Evolutionary conservation across 371 early-diverging fungal genomes (phyloP).

Genomic region (Fennellomyces sp.): DNA sequence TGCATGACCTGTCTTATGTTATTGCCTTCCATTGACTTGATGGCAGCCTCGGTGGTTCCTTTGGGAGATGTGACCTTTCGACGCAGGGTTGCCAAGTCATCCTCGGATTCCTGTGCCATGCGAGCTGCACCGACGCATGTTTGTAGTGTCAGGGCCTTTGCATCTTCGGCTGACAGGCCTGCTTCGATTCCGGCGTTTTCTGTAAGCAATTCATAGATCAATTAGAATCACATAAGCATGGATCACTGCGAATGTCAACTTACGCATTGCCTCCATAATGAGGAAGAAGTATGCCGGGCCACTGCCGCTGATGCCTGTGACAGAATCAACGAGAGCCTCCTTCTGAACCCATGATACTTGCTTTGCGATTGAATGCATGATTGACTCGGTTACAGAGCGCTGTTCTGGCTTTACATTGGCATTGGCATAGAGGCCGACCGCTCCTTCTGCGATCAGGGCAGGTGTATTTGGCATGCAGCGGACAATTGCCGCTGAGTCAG

Average conservation of each 20-base stretch:
- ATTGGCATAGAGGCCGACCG: constrained; percentile 84
- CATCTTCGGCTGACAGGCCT: constrained; percentile 78
- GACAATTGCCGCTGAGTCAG: constrained; percentile 62
- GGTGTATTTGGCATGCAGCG: constrained; percentile 97
- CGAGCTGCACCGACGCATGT: constrained; percentile 90
- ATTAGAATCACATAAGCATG: neutral
- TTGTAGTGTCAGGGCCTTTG: constrained; percentile 82
- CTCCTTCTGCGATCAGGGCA: constrained; percentile 85
- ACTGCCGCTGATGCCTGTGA: constrained; percentile 86
- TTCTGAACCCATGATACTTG: constrained; percentile 79
- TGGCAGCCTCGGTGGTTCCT: constrained; percentile 92
- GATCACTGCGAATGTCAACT: no score
- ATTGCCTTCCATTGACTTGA: constrained; percentile 73
- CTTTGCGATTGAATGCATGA: constrained; percentile 77
- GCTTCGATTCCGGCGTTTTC: constrained; percentile 80
- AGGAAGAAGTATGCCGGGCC: constrained; percentile 96
- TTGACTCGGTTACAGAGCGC: constrained; percentile 61
- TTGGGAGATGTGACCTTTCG: constrained; percentile 91
- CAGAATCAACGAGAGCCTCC: constrained; percentile 83
- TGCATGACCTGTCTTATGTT: constrained; percentile 59
- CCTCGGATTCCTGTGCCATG: constrained; percentile 76
- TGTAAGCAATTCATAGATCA: neutral
- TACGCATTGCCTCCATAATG: constrained; percentile 85
- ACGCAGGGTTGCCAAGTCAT: constrained; percentile 79
- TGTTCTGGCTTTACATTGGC: constrained; percentile 60